Evolutionary conservation across 2,329 filamentous ascomycete species (phyloP), one percentile per base, ranked within the genome.

Genomic region (Aspergillus hiratsukae): DNA sequence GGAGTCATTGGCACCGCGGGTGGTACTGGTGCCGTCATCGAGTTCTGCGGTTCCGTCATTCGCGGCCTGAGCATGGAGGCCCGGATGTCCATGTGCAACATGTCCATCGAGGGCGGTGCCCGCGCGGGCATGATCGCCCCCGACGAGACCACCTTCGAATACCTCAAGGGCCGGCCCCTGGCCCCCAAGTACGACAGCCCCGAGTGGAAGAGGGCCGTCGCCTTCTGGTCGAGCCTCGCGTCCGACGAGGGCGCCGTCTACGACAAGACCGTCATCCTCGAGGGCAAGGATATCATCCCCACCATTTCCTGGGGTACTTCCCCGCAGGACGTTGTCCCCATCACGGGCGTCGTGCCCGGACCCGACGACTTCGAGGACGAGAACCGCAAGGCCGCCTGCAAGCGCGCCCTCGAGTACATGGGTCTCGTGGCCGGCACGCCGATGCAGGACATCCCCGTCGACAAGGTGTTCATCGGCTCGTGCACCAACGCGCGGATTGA

Each of bases 71-170:
- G 90, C 76, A 96, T 99, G 85, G 94, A 97, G 77, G 94, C 93
- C 46, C 87, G 94, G 65, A 97, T 99, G 94, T 97, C 92, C 61
- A 96, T 99, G 73, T 97, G 94, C 81, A 99, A 99, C 80, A 97
- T 97, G 94, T 91, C 92, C 14, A 97, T 97, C 66, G 94, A 99
- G 80, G 94, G 83, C 65, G 94, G 94, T 76, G 94, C 94, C 49
- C 85, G 94, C 77, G 93, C 93, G 58, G 94, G 94, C 64, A 96
- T 99, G 91, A 87, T 99, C 58, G 94, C 94, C 9, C 94, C 94
- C 4, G 94, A 99, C 69, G 88, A 97, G 70, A 89, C 81, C 57
- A 97, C 94, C 28, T 96, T 96, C 66, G 90, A 96, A 64, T 99
- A 97, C 72, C 88, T 99, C 68, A 94, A 94, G 80, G 90, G 88